Percentiles rank a stretch among this genome's conserved stretches.
Conservation (phyloP, 1,284 basidiomycete species). For the Boletellus dicymbophilus region DNA sequence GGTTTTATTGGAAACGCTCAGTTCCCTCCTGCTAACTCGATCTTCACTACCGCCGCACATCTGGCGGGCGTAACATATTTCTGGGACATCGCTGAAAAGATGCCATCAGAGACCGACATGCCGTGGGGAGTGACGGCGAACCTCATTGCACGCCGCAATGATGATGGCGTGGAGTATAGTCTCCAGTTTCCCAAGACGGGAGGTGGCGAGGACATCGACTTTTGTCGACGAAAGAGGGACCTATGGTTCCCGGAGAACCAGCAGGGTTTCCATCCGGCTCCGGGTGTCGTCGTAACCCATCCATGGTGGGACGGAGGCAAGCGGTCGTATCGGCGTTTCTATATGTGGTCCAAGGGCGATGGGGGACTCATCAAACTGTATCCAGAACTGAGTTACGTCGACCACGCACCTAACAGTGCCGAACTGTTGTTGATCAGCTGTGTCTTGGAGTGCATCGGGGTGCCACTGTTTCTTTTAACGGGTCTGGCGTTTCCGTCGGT, state of each 20-base stretch:
- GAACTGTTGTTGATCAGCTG: slow-evolving; percentile 42
- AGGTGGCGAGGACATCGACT: slow-evolving; percentile 66
- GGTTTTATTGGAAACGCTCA: slow-evolving; percentile 54
- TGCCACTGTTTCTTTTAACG: slow-evolving; percentile 14
- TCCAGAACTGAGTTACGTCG: slow-evolving; percentile 47
- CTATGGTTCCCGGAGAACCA: slow-evolving; percentile 37
- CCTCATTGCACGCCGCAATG: slow-evolving; percentile 48
- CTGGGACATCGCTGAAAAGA: slow-evolving; percentile 60
- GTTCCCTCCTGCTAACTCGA: slow-evolving; percentile 48
- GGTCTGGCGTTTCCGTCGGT: slow-evolving; percentile 6
- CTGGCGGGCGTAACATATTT: slow-evolving; percentile 60
- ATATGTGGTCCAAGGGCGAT: slow-evolving; percentile 61
- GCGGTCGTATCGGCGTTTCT: slow-evolving; percentile 54
- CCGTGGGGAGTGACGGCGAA: slow-evolving; percentile 69
- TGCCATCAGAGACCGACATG: slow-evolving; percentile 40
- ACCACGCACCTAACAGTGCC: slow-evolving; percentile 50
- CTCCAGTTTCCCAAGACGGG: slow-evolving; percentile 59
- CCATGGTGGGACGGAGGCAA: slow-evolving; percentile 57
- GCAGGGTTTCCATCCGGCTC: slow-evolving; percentile 50
- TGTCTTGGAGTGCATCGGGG: slow-evolving; percentile 12
- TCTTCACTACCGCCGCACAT: slow-evolving; percentile 57
- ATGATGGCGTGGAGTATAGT: slow-evolving; percentile 48
- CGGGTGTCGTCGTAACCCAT: slow-evolving; percentile 49
- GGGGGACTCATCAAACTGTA: slow-evolving; percentile 50
- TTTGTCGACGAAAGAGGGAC: slow-evolving; percentile 50